Percentiles rank a stretch among this genome's conserved stretches.
These are phyloP conservation scores for Myriangium duriaei DNA, from an alignment of 2,329 filamentous ascomycete species.

Conservation along the genomic window DNA sequence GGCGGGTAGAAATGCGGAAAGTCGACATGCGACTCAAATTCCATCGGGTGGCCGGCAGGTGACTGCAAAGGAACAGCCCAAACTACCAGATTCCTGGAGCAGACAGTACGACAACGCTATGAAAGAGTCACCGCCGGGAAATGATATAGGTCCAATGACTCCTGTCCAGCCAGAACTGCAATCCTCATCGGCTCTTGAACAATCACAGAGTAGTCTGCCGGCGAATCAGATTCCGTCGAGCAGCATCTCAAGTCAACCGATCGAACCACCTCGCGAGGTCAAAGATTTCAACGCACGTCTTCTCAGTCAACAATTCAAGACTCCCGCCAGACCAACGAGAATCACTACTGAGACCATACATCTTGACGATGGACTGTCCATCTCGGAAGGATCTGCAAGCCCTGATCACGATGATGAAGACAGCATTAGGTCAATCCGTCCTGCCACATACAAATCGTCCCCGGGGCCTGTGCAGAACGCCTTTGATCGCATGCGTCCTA, in stretches of 20 bases:
- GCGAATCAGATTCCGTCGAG: too few relatives aligned
- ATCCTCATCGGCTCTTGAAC: slow-evolving; percentile 16
- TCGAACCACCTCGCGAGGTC: slow-evolving; percentile 16
- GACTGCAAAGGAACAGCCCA: slow-evolving; percentile 8
- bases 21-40: slow-evolving; percentile 12
- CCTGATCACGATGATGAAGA: slow-evolving; percentile 10
- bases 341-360: slow-evolving; percentile 7
- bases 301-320: slow-evolving; percentile 21
- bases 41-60: slow-evolving; percentile 2
- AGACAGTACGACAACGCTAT: slow-evolving; percentile 10
- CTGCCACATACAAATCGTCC: slow-evolving; percentile 22
- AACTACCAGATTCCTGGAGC: slow-evolving; percentile 5
- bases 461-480: slow-evolving; percentile 44
- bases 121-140: too few relatives aligned
- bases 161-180: slow-evolving; percentile 3
- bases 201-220: too few relatives aligned
- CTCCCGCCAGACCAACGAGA: slow-evolving; percentile 9
- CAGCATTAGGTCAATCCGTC: slow-evolving; percentile 20
- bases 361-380: slow-evolving; percentile 2
- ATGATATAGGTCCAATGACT: not conserved
- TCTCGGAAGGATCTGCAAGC: not conserved
- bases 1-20: slow-evolving; percentile 27
- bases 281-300: slow-evolving; percentile 30
- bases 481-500: slow-evolving; percentile 53
- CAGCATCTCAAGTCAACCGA: slow-evolving; percentile 8